Percentiles rank a stretch among this genome's conserved stretches.
phyloP scores from a whole-genome alignment of 2,329 filamentous ascomycete genomes.

The Claviceps digitariae region DNA sequence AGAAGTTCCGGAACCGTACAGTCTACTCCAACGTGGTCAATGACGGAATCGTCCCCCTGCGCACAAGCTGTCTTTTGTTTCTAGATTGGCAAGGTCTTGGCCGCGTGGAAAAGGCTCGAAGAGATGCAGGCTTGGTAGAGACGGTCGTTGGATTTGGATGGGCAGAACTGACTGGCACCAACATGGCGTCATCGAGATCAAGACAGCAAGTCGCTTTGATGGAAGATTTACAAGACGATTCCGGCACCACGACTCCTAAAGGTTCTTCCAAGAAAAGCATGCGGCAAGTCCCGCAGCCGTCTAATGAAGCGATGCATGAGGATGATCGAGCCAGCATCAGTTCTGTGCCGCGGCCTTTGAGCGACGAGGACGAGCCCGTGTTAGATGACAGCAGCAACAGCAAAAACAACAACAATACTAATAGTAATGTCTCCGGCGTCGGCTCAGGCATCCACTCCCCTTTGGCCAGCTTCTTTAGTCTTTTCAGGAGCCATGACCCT shows the following conservation, averaged over 20 bases:
- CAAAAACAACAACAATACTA: background rate
- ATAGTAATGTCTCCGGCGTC: background rate
- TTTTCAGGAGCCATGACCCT: constrained; percentile 51
- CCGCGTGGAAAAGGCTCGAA: constrained; percentile 82
- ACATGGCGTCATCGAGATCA: constrained; percentile 32
- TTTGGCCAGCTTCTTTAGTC: constrained; percentile 52
- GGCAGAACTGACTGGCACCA: constrained; percentile 76
- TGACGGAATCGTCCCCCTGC: constrained; percentile 86
- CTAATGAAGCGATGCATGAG: constrained; percentile 49
- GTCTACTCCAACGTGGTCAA: constrained; percentile 97
- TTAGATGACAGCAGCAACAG: constrained; percentile 13
- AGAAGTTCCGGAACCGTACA: constrained; percentile 80
- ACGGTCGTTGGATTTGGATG: constrained; percentile 90
- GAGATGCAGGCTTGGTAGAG: constrained; percentile 84
- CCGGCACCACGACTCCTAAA: constrained; percentile 21
- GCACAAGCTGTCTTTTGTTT: constrained; percentile 92
- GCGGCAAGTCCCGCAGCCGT: constrained; percentile 56
- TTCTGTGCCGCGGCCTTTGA: constrained; percentile 23
- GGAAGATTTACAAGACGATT: constrained; percentile 13
- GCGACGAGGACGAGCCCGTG: constrained; percentile 14
- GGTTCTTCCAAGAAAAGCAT: constrained; percentile 19
- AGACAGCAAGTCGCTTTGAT: constrained; percentile 28
- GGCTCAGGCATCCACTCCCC: constrained; percentile 22
- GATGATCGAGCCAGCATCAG: constrained; percentile 50
- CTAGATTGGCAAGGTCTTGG: constrained; percentile 92